Evolutionary conservation across 306 rosid genomes (phyloP), one percentile per base, ranked within the genome.

Genomic region (Styphnolobium japonicum): DNA sequence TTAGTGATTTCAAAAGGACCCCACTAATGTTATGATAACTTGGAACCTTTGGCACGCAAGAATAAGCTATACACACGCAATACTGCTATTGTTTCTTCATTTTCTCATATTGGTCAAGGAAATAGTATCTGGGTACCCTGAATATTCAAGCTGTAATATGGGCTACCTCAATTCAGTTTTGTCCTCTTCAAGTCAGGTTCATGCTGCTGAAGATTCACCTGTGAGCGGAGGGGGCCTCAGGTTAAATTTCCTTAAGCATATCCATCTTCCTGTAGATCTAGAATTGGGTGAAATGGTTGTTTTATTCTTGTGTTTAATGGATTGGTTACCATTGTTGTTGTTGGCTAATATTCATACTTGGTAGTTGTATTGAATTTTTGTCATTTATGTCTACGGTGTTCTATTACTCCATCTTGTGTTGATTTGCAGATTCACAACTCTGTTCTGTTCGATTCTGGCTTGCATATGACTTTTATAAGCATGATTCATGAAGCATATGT

Each of bases 201-300:
- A 88, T 88, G 92, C 93, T 65, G 81, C 93, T 52, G 96, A 91
- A 51, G 99, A 95, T 72, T 85, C 93, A 25, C 98, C 99, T 42
- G 98, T 91, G 34, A 93, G 97, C 80, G 99, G 99, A 15, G 98
- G 98, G 1, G 99, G 98, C 51, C 91, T 91, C 86, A 93, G 99
- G 99, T 95, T 70, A 48, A 43, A 6, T 18, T 18, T 33, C n/a
- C 40, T 81, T 45, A 33, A 22, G 29, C 46, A 36, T 77, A 11
- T 58, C 58, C 48, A 7, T 22, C 55, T 63, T 69, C 15, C 10
- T 80, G 3, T 21, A 23, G 83, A 79, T 87, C 67, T 48, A 45
- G 45, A 69, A 33, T 63, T 52, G 29, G 57, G 65, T 55, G 2
- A 58, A 55, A 49, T 64, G 6, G 45, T 73, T 43, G 76, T 52